Conservation (phyloP, 2,329 filamentous ascomycete species). For the Phoma sp. region DNA sequence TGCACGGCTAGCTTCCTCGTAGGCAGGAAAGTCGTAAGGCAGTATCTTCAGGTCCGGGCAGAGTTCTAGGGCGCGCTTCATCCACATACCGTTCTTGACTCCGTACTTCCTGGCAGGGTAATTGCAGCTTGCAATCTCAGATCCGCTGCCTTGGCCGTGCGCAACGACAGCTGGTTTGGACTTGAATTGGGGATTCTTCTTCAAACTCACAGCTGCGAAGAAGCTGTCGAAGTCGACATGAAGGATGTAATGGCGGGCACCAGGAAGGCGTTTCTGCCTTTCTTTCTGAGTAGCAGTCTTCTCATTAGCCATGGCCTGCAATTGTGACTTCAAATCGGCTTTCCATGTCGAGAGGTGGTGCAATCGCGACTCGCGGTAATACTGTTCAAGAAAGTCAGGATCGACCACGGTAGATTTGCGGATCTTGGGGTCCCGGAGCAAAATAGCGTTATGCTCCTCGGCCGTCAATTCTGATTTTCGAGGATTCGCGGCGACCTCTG, state of each 20-base stretch:
- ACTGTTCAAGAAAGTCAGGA: slow-evolving; percentile 91
- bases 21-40: slow-evolving; percentile 94
- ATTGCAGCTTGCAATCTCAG: slow-evolving; percentile 97
- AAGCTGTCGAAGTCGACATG: slow-evolving; percentile 99
- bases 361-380: slow-evolving; percentile 90
- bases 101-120: slow-evolving; percentile 87
- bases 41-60: slow-evolving; percentile 87
- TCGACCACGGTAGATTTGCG: slow-evolving; percentile 90
- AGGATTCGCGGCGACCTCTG: slow-evolving; percentile 12
- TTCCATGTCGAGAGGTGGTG: slow-evolving; percentile 98
- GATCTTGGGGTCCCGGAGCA: slow-evolving; percentile 83
- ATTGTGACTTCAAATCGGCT: slow-evolving; percentile 85
- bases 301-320: slow-evolving; percentile 80
- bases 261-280: slow-evolving; percentile 62
- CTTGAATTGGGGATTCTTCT: slow-evolving; percentile 74
- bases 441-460: slow-evolving; percentile 87
- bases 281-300: slow-evolving; percentile 61
- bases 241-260: slow-evolving; percentile 79
- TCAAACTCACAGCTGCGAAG: slow-evolving; percentile 90
- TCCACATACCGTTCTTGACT: slow-evolving; percentile 99
- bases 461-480: slow-evolving; percentile 66
- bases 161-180: slow-evolving; percentile 88
- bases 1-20: slow-evolving; percentile 85
- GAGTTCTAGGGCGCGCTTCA: slow-evolving; percentile 83
- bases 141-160: slow-evolving; percentile 82